Evolutionary conservation across 2,329 filamentous ascomycete species (phyloP), one percentile per base, ranked within the genome.

Genomic region (Rhexocercosporidium sp.): DNA sequence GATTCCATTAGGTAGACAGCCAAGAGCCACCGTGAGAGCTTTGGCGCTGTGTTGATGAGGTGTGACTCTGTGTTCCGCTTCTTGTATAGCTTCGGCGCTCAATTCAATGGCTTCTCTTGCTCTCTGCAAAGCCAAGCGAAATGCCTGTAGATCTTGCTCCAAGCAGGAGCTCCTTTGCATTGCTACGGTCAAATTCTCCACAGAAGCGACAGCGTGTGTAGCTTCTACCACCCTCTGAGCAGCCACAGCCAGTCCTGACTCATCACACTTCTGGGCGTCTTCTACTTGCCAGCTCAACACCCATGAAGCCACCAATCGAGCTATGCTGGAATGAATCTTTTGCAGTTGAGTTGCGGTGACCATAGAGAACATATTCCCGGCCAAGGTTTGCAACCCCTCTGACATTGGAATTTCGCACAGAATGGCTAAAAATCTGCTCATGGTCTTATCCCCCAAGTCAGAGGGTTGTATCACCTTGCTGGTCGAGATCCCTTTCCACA

Each of bases 401-500:
- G 64, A 65, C 29, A 66, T 64, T 9, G 70, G 62, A 37, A 75
- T 59, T 22, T 66, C n/a, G 22, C 65, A 59, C 11, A 77, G 51
- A 14, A 62, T 60, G 6, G 16, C 51, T 6, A 76, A 25, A 25
- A 74, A 59, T 22, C 44, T 51, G 20, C 62, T 60, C 34, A 75
- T 56, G 18, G 68, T 65, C 37, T 54, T 37, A 7, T 41, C 56
- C 44, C 68, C 63, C 29, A 74, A 65, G 25, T 74, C 71, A 18
- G 46, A 61, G 4, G 70, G 64, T 11, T 56, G 53, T 31, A 76
- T 31, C 47, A 75, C 70, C 66, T 73, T 71, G 41, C 67, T 74
- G 27, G 64, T 64, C 25, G 62, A 47, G 11, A 77, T 68, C 2
- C 75, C 74, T 12, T 70, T 54, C 75, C 75, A 77, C 31, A 74